A percentile compares a stretch with the other conserved stretches of the same genome.
Conservation (phyloP, 108 stramenopile genomes). For the Parietichytrium sp. region DNA sequence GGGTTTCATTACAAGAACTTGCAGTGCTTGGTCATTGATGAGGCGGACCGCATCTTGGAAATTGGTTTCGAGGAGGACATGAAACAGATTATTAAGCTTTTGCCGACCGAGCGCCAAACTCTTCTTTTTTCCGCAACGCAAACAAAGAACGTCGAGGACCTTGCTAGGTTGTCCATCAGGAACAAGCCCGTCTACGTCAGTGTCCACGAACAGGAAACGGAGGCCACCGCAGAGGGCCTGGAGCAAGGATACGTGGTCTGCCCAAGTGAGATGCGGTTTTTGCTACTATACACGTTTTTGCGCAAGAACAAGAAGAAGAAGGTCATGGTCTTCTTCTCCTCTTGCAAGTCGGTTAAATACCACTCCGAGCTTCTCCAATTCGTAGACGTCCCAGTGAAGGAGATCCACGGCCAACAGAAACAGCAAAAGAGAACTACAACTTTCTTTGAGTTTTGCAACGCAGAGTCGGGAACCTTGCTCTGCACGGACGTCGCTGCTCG, state of each 20-base stretch:
- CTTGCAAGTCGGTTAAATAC: conserved; percentile 98
- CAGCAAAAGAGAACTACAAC: conserved; percentile 97
- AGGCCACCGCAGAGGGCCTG: conserved; percentile 86
- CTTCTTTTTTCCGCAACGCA: conserved; percentile 98
- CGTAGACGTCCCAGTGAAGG: conserved; percentile 94
- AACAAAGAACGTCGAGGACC: conserved; percentile 95
- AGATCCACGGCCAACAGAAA: conserved; percentile 97
- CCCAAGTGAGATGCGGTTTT: conserved; percentile 90
- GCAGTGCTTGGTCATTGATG: conserved; percentile 92
- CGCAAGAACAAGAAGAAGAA: conserved; percentile 95
- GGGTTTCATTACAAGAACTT: conserved; percentile 85
- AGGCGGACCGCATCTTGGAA: conserved; percentile 97
- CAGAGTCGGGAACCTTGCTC: conserved; percentile 83
- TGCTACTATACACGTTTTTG: conserved; percentile 94
- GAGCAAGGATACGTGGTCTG: conserved; percentile 98
- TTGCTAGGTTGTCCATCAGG: conserved; percentile 85
- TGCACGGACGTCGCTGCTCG: conserved; percentile 99
- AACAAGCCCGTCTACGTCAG: conserved; percentile 83
- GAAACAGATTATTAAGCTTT: conserved; percentile 84
- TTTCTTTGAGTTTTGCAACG: conserved; percentile 96
- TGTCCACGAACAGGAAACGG: conserved; percentile 77
- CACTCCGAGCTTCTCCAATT: conserved; percentile 96
- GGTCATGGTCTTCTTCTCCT: conserved; percentile 98
- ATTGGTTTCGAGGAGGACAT: conserved; percentile 99
- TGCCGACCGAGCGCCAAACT: conserved; percentile 94